Conservation (phyloP, 225 moss, liverwort and hornwort species). For the Sphagnum contortum region DNA sequence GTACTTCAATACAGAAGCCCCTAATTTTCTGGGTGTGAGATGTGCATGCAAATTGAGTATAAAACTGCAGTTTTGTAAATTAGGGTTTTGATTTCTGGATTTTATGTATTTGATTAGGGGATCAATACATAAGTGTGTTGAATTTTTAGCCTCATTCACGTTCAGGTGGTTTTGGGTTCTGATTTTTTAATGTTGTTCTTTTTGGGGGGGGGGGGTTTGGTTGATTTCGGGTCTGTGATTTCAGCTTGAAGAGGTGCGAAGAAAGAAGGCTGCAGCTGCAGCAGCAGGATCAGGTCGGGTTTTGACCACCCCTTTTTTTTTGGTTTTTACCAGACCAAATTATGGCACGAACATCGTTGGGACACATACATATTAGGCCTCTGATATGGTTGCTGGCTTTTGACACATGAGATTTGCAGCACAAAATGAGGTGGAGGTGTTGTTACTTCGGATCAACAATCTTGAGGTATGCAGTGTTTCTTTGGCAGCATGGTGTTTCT, state of each 20-base stretch:
- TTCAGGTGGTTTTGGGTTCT: too few species aligned
- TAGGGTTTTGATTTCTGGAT: too few species aligned
- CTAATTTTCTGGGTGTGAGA: too few species aligned
- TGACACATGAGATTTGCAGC: constrained; percentile 23
- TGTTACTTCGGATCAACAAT: constrained; percentile 31
- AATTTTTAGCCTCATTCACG: too few species aligned
- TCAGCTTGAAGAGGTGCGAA: constrained; percentile 55
- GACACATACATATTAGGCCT: neutral
- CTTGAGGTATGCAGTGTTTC: constrained; percentile 22
- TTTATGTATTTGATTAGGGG: too few species aligned
- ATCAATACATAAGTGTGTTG: too few species aligned
- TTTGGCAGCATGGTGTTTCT: neutral
- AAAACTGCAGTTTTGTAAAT: too few species aligned
- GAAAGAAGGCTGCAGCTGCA: constrained; percentile 51
- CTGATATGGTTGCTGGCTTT: neutral
- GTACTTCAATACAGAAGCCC: too few species aligned
- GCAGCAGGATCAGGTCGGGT: constrained; percentile 10
- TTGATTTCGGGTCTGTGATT: neutral
- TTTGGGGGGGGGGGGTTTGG: too few species aligned
- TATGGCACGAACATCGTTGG: neutral
- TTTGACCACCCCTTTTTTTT: neutral
- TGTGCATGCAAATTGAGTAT: too few species aligned
- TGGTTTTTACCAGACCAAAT: neutral
- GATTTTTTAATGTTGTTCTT: too few species aligned
- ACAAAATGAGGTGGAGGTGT: constrained; percentile 44